Conservation (phyloP, 179 eudicot species). For the Drosera spatulata region DNA sequence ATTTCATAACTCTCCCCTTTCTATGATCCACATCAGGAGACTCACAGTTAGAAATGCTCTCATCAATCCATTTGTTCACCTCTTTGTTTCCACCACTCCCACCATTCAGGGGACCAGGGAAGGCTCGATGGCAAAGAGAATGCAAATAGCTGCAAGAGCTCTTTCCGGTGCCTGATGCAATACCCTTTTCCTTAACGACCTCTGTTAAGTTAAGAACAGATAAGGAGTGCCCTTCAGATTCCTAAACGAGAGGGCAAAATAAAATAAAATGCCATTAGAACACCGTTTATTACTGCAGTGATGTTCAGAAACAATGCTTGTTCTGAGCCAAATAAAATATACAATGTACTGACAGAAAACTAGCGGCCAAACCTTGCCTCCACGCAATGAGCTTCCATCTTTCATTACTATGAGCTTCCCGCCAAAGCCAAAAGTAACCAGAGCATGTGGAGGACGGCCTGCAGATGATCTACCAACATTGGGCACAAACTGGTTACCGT, state of each 20-base stretch:
- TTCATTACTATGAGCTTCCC: constrained; percentile 86
- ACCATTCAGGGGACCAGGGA: constrained; percentile 82
- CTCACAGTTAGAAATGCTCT: constrained; percentile 41
- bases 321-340: background rate
- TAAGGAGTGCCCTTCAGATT: constrained; percentile 38
- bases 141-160: constrained; percentile 37
- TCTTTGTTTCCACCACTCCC: constrained; percentile 71
- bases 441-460: constrained; percentile 91
- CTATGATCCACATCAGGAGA: constrained; percentile 27
- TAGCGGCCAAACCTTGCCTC: constrained; percentile 42
- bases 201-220: constrained; percentile 63
- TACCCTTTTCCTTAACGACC: constrained; percentile 29
- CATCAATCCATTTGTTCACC: constrained; percentile 82
- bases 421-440: constrained; percentile 91
- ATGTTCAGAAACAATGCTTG: background rate
- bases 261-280: background rate
- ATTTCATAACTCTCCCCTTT: constrained; percentile 39
- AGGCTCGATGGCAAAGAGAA: constrained; percentile 52
- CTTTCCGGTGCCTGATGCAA: constrained; percentile 24
- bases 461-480: constrained; percentile 60
- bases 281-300: background rate
- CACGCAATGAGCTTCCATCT: constrained; percentile 38
- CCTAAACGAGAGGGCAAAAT: constrained; percentile 30
- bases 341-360: background rate
- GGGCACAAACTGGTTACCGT: constrained; percentile 30